phyloP scores from a whole-genome alignment of 192 early-diverging fungal genomes.

The Gamsiella multidivaricata region DNA sequence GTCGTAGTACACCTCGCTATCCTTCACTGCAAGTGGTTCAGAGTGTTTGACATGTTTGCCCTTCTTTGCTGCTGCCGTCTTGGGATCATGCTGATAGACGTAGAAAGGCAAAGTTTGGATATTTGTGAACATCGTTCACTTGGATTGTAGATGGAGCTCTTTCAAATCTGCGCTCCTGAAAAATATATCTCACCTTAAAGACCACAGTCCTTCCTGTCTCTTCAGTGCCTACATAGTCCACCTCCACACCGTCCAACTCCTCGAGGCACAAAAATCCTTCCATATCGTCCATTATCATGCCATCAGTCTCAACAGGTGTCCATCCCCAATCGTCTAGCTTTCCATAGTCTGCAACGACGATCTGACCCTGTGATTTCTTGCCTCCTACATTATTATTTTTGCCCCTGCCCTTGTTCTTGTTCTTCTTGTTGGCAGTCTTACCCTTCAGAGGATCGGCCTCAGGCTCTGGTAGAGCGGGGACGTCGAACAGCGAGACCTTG shows the following conservation, averaged over 20 bases:
- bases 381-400: conserved; percentile 3
- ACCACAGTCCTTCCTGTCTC: conserved; percentile 76
- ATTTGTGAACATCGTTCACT: too few species aligned
- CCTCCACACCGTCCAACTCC: conserved; percentile 87
- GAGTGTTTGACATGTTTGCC: conserved; percentile 57
- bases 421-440: conserved; percentile 3
- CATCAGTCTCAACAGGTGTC: conserved; percentile 64
- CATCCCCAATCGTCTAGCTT: conserved; percentile 66
- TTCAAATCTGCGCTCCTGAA: not conserved
- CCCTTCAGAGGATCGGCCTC: conserved; percentile 7
- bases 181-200: conserved; percentile 69
- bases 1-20: conserved; percentile 68
- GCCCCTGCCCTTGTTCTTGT: conserved; percentile 17
- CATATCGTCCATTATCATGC: conserved; percentile 69
- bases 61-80: conserved; percentile 38
- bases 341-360: conserved; percentile 45
- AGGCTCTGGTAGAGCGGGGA: conserved; percentile 19
- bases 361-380: conserved; percentile 9
- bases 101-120: conserved; percentile 16
- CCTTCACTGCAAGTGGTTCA: conserved; percentile 59
- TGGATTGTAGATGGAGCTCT: too few species aligned
- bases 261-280: conserved; percentile 90
- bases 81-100: conserved; percentile 37
- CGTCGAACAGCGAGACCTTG: conserved; percentile 30
- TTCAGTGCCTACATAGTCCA: conserved; percentile 73